Evolutionary conservation across 2,329 filamentous ascomycete species (phyloP).

Genomic region (Ceratocystiopsis brevicomis): DNA sequence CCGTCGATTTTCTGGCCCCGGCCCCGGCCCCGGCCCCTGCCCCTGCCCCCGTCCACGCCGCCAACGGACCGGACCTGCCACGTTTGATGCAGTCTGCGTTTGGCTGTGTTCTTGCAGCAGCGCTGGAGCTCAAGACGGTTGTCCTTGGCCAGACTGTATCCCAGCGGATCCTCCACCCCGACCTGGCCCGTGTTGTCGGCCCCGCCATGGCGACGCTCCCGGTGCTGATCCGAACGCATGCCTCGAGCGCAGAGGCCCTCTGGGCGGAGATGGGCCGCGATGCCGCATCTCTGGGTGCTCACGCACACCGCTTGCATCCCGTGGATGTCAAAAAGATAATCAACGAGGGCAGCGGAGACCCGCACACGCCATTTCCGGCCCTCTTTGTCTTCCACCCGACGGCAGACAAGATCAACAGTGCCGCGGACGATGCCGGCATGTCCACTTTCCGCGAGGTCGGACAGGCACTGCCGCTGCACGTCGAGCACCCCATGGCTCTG

Average conservation of each 20-base stretch:
- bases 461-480: conserved; percentile 17
- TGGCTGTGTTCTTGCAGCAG: conserved; percentile 10
- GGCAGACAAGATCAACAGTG: background rate
- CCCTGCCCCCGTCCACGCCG: background rate
- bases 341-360: conserved; percentile 8
- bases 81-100: conserved; percentile 11
- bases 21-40: too few relatives aligned
- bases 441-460: conserved; percentile 14
- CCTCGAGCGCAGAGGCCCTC: conserved; percentile 5
- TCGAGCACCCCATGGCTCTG: conserved; percentile 22
- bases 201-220: conserved; percentile 12
- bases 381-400: conserved; percentile 12
- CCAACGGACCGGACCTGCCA: conserved; percentile 1
- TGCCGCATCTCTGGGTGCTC: conserved; percentile 3
- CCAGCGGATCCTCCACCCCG: conserved; percentile 10
- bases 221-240: conserved; percentile 7
- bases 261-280: conserved; percentile 7
- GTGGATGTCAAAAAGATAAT: conserved; percentile 11
- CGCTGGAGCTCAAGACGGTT: conserved; percentile 10
- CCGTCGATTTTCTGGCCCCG: background rate
- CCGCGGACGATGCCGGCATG: background rate
- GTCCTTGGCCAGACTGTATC: conserved; percentile 11
- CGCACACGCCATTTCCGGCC: conserved; percentile 10
- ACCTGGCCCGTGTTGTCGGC: conserved; percentile 10
- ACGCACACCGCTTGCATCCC: conserved; percentile 9